phyloP scores from a whole-genome alignment of 1,139 yeast genomes.

The Tardiomyces digboiensis region DNA sequence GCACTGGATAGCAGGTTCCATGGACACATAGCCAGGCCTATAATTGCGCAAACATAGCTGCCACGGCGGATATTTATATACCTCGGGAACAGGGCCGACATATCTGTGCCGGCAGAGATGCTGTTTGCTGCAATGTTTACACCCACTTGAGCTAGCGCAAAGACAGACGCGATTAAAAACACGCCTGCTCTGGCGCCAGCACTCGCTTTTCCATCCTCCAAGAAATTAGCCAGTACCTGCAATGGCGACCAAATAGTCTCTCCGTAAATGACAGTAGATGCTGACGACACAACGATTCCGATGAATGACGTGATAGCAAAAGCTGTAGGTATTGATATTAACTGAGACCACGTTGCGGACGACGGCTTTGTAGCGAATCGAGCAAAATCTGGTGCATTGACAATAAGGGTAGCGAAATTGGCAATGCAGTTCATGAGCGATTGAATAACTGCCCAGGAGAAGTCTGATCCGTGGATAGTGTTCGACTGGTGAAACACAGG shows the following conservation, averaged over 20 bases:
- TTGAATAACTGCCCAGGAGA: conserved; percentile 77
- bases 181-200: conserved; percentile 82
- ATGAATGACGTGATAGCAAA: conserved; percentile 76
- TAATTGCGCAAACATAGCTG: conserved; percentile 66
- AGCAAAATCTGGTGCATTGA: conserved; percentile 86
- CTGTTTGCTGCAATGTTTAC: conserved; percentile 91
- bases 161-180: conserved; percentile 66
- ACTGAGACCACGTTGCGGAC: conserved; percentile 44
- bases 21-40: conserved; percentile 77
- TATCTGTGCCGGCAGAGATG: conserved; percentile 84
- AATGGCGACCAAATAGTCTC: conserved; percentile 80
- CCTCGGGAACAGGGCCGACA: conserved; percentile 74
- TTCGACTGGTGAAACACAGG: conserved; percentile 49
- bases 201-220: conserved; percentile 39
- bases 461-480: conserved; percentile 40
- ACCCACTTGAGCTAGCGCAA: conserved; percentile 81
- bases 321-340: conserved; percentile 61
- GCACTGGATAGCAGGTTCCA: conserved; percentile 77
- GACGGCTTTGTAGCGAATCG: conserved; percentile 58
- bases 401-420: conserved; percentile 77
- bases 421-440: conserved; percentile 77
- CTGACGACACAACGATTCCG: conserved; percentile 81
- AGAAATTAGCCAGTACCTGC: conserved; percentile 59
- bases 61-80: conserved; percentile 78
- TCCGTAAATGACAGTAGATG: conserved; percentile 62